Evolutionary conservation across 73 alveolate genomes (phyloP), one percentile per base, ranked within the genome.

Genomic region (Stentor roeselii): DNA sequence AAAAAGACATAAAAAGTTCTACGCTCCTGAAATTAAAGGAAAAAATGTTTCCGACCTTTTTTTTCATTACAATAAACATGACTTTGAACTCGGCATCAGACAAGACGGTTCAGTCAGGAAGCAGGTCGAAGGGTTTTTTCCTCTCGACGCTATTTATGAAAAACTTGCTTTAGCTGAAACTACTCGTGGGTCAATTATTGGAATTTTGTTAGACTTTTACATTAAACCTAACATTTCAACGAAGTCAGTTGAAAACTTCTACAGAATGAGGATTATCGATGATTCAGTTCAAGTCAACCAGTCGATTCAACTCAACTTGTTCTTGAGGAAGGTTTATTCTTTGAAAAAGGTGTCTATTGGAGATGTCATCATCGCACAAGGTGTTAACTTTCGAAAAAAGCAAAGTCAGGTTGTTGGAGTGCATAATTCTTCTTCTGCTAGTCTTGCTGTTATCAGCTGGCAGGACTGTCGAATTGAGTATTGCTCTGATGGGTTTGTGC

Each of bases 1-100:
- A 14, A 27, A n/a, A 34, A n/a, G 80, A n/a, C 34, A 67, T 67
- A 67, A 2, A 67, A 32, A 21, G 11, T 67, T 67, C 37, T 67
- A 67, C 37, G 11, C 80, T 11, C 80, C 80, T 0, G 80, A 21
- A n/a, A 34, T 67, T 67, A 21, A 21, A 27, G 80, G 37, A 27
- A 67, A 67, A 67, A 14, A 21, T 30, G 37, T 32, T 0, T 67
- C 80, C 41, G 42, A 36, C 34, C 37, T 67, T 32, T 67, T 21
- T 67, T 21, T 67, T 40, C 80, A 67, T n/a, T 67, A 67, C 37
- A 67, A 32, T 40, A 1, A 36, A 30, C n/a, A 21, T 67, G 80
- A 67, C 41, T 1, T 67, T n/a, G 80, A 67, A 14, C 80, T 67
- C 34, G 67, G 67, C 67, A 50, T 50, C 67, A 6, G 67, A 11